phyloP scores from a whole-genome alignment of 805 yeast genomes.

The Danielia reshetovae region DNA sequence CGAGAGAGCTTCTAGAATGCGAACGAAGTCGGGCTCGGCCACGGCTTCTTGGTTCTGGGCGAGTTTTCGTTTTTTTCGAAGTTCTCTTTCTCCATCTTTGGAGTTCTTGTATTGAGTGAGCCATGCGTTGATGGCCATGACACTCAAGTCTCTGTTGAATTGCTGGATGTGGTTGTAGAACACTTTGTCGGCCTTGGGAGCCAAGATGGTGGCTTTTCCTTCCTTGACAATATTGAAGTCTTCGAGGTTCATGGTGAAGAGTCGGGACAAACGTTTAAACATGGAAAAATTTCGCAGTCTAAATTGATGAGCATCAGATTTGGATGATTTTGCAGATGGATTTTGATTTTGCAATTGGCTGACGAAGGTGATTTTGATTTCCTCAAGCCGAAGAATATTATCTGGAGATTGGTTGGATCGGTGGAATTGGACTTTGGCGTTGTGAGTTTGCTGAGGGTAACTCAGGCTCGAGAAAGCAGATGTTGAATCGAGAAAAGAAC shows the following conservation, averaged over 20 bases:
- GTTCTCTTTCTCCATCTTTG: constrained; percentile 24
- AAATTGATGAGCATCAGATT: constrained; percentile 2
- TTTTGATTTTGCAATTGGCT: too few relatives aligned
- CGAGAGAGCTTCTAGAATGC: constrained; percentile 82
- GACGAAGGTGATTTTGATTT: too few relatives aligned
- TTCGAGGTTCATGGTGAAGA: constrained; percentile 17
- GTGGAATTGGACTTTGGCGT: too few relatives aligned
- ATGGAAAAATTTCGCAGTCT: constrained; percentile 3
- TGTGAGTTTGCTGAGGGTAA: too few relatives aligned
- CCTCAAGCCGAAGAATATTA: too few relatives aligned
- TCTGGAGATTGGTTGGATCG: too few relatives aligned
- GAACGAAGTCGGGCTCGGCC: constrained; percentile 26
- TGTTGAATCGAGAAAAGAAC: too few relatives aligned
- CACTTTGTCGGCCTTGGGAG: constrained; percentile 77
- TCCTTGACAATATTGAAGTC: constrained; percentile 48
- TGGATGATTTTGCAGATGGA: background rate
- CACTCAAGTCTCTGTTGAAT: constrained; percentile 88
- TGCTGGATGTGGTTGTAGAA: constrained; percentile 97
- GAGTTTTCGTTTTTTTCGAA: constrained; percentile 14
- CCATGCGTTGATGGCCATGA: constrained; percentile 85
- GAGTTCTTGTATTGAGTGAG: constrained; percentile 51
- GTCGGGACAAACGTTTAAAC: constrained; percentile 1
- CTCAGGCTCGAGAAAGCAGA: too few relatives aligned
- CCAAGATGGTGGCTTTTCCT: constrained; percentile 80
- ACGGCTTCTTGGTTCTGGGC: background rate